Base-by-base conservation (phyloP, 2,329 filamentous ascomycete species). In the Penicillium vulpinum region DNA sequence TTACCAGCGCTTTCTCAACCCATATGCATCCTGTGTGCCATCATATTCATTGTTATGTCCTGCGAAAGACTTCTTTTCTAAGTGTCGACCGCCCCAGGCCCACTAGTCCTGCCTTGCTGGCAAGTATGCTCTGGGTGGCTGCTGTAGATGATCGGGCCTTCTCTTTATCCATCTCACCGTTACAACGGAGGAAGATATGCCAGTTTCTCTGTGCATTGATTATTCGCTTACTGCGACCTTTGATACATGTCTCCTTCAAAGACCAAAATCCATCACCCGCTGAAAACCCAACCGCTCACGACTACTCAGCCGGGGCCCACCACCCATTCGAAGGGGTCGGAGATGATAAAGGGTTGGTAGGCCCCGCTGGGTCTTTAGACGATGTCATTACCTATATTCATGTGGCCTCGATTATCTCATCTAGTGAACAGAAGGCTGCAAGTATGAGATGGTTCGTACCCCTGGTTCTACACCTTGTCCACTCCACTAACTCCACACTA, bases 81-180 rank as follows among this genome's bases (percentile, higher is more conserved):
- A 89, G 92, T 67, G 85, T 85, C n/a, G 89, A 86, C 56, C 89
- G 86, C 64, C 92, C 92, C 28, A 84, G 92, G 57, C 82, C 83
- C 54, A 96, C 91, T 71, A 93, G 90, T 67, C 92, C 92, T 40
- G 91, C 92, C 4, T 80, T 97, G 44, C 81, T 97, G 26, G 90
- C 92, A 36, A 96, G 91, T 75, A 96, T 97, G 85, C 83, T 97
- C n/a, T 97, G 92, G 92, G 90, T 96, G 45, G 91, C 91, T 29
- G 92, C 92, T n/a, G 88, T 96, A 72, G 96, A 92, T 18, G 94
- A 91, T 75, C 91, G 96, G 70, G 91, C 91, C 10, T 85, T 91
- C 41, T 91, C 92, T 68, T 75, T 96, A 60, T 91, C 91, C n/a
- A 90, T 89, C 50, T 86, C 89, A 29, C 90, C 91, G 2, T 90